Base-by-base conservation (phyloP, 768 basidiomycete genomes). In the Lentinus tigrinus region DNA sequence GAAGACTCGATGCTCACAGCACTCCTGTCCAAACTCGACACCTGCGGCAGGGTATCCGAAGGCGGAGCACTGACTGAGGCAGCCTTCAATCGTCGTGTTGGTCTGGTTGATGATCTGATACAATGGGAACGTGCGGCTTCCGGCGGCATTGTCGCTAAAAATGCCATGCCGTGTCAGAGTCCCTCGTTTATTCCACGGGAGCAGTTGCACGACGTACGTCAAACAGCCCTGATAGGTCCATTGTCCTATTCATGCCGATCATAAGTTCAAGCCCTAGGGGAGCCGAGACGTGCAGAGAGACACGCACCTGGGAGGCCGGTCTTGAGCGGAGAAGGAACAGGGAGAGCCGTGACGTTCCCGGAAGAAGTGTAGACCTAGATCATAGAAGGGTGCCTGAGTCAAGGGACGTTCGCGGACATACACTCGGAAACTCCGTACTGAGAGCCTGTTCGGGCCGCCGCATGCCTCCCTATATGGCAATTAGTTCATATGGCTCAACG, bases 1-100 rank as follows among this genome's bases (percentile, higher is more conserved):
- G 7, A 52, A 55, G 2, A 26, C n/a, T n/a, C n/a, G 17, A 28
- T 7, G 47, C 87, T 66, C 65, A 89, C 88, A 91, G 75, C 90
- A 93, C 65, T 91, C 86, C 60, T 85, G 67, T 14, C 81, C 86
- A 51, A 77, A 89, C 73, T 87, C 91, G 58, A 86, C 75, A 24
- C 88, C 90, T 27, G 84, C 84, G 39, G 81, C 89, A 1, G 85
- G 78, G 66, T 82, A 93, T 8, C 91, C 91, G 62, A 83, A 91
- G 1, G 78, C 76, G 14, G 83, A 78, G 63, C 91, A 93, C 67
- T 85, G 87, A 44, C 70, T 78, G 63, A 91, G 75, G 66, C 91
- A 93, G 1, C 78, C 78, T 0, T 79, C 70, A 4, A 84, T 84
- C 3, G 86, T 81, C 65, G 86, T 90, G 68, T 88, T 89, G 1